Evolutionary conservation across 2,329 filamentous ascomycete species (phyloP), one percentile per base, ranked within the genome.

Genomic region (Pseudocercospora musae): DNA sequence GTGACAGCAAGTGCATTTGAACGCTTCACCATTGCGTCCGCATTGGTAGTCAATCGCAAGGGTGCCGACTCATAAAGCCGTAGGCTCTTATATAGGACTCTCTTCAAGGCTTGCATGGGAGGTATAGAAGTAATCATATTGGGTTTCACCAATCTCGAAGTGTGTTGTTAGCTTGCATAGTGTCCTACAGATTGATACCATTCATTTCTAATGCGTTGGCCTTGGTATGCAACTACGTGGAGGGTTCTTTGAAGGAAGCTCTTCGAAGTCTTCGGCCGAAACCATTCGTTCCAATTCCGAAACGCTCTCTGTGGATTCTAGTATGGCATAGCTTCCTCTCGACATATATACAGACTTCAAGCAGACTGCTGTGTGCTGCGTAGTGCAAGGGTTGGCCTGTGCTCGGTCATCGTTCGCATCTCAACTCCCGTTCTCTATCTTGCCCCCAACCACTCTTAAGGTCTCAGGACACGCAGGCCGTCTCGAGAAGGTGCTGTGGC

Each of bases 401-500:
- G 27, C 4, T 10, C 7, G 29, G 29, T 15, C n/a, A 15, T 54
- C 23, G 4, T 33, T 40, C 29, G 27, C 31, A 21, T 25, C 9
- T 54, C 52, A 29, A 33, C 40, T 25, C 8, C 15, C 8, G 37
- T 3, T 54, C 18, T 54, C 5, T 18, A 4, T 20, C 29, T 25
- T 33, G 27, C 1, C 7, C 27, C 27, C 23, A 15, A 23, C 29
- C 18, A 21, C 15, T 37, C 27, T 69, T 60, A 69, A 57, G 80
- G 78, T 71, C 80, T 75, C 68, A 81, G 70, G 57, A 80, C 75
- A 62, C 80, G 77, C 31, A 83, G 75, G 46, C 81, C 81, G 68
- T 82, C 79, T 71, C 77, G 78, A 31, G 80, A 77, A 53, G 80
- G 77, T 62, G 75, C 74, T 53, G 80, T 75, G 42, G 81, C 79